Evolutionary conservation across 768 basidiomycete genomes (phyloP), one percentile per base, ranked within the genome.

Genomic region (Xerocomellus amylosporus): DNA sequence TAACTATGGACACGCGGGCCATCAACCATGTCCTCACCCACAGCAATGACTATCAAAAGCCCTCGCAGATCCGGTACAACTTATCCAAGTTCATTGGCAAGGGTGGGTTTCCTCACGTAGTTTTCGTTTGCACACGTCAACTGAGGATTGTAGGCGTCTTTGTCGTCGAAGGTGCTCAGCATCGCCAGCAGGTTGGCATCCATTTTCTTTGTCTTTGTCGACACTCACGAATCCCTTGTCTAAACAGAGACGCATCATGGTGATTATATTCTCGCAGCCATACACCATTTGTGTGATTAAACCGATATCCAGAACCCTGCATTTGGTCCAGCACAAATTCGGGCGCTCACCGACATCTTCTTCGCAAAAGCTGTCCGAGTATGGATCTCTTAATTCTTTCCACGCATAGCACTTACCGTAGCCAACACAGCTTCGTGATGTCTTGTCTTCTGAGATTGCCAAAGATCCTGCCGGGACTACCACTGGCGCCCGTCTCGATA

Each of bases 1-100:
- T 75, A 61, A 87, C 84, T 0, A 70, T 75, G 50, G 89, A 90
- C 64, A 73, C 79, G 0, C 79, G 79, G 20, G 87, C 87, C 0
- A 49, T 90, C 40, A 77, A 78, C 43, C 82, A 90, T 57, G 72
- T 92, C 45, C 71, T 91, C 15, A 51, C 46, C 5, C 82, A 87
- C 50, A 71, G 71, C 31, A 62, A 73, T 37, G 69, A 76, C 45
- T 88, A 85, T 60, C 78, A 80, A 49, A 88, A 87, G 44, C 44
- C 44, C 12, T 10, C 19, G 1, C 34, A 42, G 2, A 22, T n/a
- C 15, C 49, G 44, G 34, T 40, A 49, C 15, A 34, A 4, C 17
- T n/a, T 58, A 2, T 40, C 42, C 17, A 46, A 48, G 28, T 2
- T 59, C 8, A 10, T 58, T n/a, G 50, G 57, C 8, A 0, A 41